phyloP scores from a whole-genome alignment of 495 filamentous ascomycete species.

The Niebla homalea region DNA sequence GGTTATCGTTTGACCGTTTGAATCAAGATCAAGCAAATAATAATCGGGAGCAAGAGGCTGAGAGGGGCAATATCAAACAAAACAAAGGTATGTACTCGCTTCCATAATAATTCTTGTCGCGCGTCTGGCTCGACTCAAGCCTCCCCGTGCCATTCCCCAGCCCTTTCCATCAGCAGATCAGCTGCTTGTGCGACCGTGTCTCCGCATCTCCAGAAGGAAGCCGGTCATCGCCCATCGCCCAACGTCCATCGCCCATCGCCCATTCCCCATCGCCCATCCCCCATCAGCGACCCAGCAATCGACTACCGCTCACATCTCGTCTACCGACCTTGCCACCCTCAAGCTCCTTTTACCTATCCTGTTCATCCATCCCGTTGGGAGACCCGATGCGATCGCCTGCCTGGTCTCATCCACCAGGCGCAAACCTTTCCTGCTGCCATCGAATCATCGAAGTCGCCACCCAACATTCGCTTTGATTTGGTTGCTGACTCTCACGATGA shows the following conservation, averaged over 20 bases:
- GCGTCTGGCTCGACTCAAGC: conserved; percentile 3
- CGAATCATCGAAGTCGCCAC: conserved; percentile 5
- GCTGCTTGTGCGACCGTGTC: conserved; percentile 6
- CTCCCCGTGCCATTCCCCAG: conserved; percentile 7
- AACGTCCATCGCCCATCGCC: neutral
- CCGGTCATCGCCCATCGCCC: neutral
- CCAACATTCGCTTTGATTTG: conserved; percentile 2
- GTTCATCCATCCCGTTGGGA: neutral
- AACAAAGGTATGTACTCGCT: conserved; percentile 5
- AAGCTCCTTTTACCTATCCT: conserved; percentile 5
- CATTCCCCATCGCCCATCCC: neutral
- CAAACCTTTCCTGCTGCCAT: neutral
- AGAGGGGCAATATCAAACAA: too few relatives aligned
- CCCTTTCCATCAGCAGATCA: conserved; percentile 3
- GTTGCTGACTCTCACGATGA: conserved; percentile 12
- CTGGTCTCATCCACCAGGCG: too few relatives aligned
- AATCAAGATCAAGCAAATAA: too few relatives aligned
- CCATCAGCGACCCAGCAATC: too few relatives aligned
- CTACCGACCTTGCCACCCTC: conserved; percentile 2
- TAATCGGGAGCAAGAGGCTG: too few relatives aligned
- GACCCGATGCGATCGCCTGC: too few relatives aligned
- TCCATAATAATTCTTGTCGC: conserved; percentile 5
- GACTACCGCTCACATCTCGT: too few relatives aligned
- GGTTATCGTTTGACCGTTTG: conserved; percentile 6
- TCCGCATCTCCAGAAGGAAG: neutral